phyloP scores from a whole-genome alignment of 768 basidiomycete species.

The Xerocomellus intermedius region DNA sequence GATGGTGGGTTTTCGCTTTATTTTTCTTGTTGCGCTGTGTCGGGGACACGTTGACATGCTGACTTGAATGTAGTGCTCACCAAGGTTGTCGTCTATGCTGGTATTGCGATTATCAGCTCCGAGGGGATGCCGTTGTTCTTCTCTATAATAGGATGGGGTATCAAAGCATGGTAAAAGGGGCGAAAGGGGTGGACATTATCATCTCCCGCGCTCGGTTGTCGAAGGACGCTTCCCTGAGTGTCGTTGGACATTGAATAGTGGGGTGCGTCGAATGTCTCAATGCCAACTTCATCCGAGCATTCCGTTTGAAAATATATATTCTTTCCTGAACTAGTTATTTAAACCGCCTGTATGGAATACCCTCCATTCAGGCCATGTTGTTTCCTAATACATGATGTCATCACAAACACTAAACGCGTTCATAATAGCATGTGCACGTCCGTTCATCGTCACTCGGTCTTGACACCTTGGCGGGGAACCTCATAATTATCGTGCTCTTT shows the following conservation, averaged over 20 bases:
- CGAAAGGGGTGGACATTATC: neutral
- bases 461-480: too few species aligned
- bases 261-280: neutral
- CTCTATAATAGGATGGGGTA: slow-evolving; percentile 67
- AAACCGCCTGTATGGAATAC: too few species aligned
- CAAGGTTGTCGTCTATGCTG: slow-evolving; percentile 87
- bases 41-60: neutral
- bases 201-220: neutral
- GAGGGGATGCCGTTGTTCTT: slow-evolving; percentile 68
- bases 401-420: too few species aligned
- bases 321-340: too few species aligned
- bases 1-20: slow-evolving; percentile 54
- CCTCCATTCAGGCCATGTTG: too few species aligned
- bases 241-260: too few species aligned
- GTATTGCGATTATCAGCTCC: slow-evolving; percentile 70
- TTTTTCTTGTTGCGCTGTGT: neutral
- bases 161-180: slow-evolving; percentile 37
- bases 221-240: neutral
- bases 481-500: too few species aligned
- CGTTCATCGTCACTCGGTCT: too few species aligned
- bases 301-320: too few species aligned
- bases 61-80: slow-evolving; percentile 63
- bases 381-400: too few species aligned
- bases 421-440: too few species aligned
- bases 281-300: too few species aligned